Evolutionary conservation across 768 basidiomycete genomes (phyloP).

Genomic region (Exidia glandulosa): DNA sequence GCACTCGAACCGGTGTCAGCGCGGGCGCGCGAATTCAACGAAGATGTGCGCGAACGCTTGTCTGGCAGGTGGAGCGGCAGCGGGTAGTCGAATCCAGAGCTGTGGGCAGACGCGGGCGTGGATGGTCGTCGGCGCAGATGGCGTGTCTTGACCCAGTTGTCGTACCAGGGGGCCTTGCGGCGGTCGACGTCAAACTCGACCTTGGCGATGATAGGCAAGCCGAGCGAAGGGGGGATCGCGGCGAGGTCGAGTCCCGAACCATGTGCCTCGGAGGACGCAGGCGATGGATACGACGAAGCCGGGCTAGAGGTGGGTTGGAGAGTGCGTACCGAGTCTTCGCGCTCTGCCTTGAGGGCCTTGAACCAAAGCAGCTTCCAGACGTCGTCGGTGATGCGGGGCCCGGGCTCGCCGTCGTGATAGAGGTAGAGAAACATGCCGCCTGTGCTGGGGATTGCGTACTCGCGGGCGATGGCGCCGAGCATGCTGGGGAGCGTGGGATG

Average conservation of each 20-base stretch:
- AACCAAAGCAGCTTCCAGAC: conserved; percentile 85
- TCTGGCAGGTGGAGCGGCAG: not conserved
- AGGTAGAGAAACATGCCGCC: conserved; percentile 77
- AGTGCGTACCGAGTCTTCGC: conserved; percentile 1
- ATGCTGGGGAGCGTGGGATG: conserved; percentile 77
- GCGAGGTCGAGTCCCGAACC: conserved; percentile 44
- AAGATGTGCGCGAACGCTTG: not conserved
- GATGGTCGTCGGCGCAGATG: not conserved
- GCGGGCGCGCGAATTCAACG: not conserved
- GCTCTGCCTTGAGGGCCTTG: conserved; percentile 53
- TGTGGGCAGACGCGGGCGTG: not conserved
- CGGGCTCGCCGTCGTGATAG: conserved; percentile 47
- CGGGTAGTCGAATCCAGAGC: not conserved
- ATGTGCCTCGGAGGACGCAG: conserved; percentile 11
- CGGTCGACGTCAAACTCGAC: conserved; percentile 91
- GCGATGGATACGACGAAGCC: conserved; percentile 21
- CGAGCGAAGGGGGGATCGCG: conserved; percentile 42
- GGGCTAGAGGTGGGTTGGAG: conserved; percentile 11
- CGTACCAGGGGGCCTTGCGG: conserved; percentile 71
- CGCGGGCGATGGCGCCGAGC: conserved; percentile 77
- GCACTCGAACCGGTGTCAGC: not conserved
- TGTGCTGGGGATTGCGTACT: conserved; percentile 85
- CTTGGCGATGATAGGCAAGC: conserved; percentile 78
- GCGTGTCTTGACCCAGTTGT: conserved; percentile 67
- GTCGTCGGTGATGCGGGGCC: conserved; percentile 76